Conservation (phyloP, 2,329 filamentous ascomycete species). For the Thelonectria rubi region DNA sequence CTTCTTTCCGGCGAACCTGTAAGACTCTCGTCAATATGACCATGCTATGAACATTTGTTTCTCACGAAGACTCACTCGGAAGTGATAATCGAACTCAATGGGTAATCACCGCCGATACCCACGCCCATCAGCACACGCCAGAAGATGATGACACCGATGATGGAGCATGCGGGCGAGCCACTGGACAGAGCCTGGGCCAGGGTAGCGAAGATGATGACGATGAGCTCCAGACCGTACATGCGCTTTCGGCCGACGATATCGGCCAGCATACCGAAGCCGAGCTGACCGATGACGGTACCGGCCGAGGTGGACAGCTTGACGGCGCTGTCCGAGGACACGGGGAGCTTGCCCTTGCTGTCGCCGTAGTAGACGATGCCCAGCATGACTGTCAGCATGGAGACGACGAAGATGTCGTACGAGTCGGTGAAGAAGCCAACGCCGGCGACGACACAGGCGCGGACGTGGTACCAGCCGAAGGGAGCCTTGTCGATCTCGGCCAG, state of each 20-base stretch:
- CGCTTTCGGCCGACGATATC: slow-evolving; percentile 80
- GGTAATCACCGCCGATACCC: slow-evolving; percentile 69
- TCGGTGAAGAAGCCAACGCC: slow-evolving; percentile 92
- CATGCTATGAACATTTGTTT: too few species aligned
- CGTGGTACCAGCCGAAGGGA: slow-evolving; percentile 85
- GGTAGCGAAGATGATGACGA: slow-evolving; percentile 82
- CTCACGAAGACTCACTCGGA: slow-evolving; percentile 66
- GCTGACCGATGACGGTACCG: slow-evolving; percentile 84
- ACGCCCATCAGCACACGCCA: slow-evolving; percentile 78
- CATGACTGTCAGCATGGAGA: slow-evolving; percentile 78
- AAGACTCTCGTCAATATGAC: neutral
- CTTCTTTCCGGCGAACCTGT: slow-evolving; percentile 77
- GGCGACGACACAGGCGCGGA: slow-evolving; percentile 78
- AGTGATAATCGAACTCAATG: slow-evolving; percentile 83
- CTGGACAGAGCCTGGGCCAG: slow-evolving; percentile 75
- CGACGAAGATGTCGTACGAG: slow-evolving; percentile 84
- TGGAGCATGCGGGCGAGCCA: slow-evolving; percentile 68
- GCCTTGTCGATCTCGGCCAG: slow-evolving; percentile 85
- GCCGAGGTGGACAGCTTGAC: slow-evolving; percentile 88
- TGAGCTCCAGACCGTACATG: slow-evolving; percentile 78
- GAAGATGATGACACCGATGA: slow-evolving; percentile 77
- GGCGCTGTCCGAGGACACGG: slow-evolving; percentile 75
- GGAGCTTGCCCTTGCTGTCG: slow-evolving; percentile 63
- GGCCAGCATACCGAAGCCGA: slow-evolving; percentile 79
- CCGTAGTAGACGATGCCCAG: slow-evolving; percentile 81